Base-by-base conservation (phyloP, 495 filamentous ascomycete species). In the Pyronema omphalodes region DNA sequence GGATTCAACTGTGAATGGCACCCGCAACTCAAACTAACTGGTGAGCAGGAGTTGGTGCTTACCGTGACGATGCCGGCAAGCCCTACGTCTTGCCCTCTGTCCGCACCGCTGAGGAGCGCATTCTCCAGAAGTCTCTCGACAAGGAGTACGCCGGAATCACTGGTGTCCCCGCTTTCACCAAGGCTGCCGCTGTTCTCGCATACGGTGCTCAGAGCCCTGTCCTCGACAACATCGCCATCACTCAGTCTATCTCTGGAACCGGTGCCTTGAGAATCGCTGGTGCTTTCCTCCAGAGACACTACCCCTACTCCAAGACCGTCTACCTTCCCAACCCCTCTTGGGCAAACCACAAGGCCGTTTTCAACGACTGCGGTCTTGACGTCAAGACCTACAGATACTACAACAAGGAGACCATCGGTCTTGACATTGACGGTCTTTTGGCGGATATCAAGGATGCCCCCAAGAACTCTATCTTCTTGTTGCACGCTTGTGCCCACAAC, bases 111-210 rank as follows among this genome's bases (percentile, higher is more conserved):
- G 91, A 98, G 74, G 76, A 88, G 68, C 84, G 84, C 70, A 75
- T 96, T 57, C 73, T 95, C 41, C 69, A 78, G 9, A 77, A 77
- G 56, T 73, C 74, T 45, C 67, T 88, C 57, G 89, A 96, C 76
- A 95, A 98, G 74, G 91, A 98, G 70, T 98, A 98, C 66, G 88
- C 93, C 51, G 86, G 84, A 60, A 98, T 98, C 69, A 95, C 91
- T 36, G 91, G 91, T 73, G 78, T 95, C 37, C 87, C 88, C 53
- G 73, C 84, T 56, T 95, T 98, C 76, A 88, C 86, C 68, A 87
- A 82, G 68, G 85, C 88, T 19, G 91, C 91, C 29, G 86, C 86
- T 37, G 69, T 82, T 61, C 81, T 98, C 17, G 91, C 91, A 62
- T 98, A 96, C 67, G 88, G 89, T 51, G 66, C 77, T 58, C 78